Base-by-base conservation (phyloP, 352 stramenopile genomes). In the Phytophthora uliginosa region DNA sequence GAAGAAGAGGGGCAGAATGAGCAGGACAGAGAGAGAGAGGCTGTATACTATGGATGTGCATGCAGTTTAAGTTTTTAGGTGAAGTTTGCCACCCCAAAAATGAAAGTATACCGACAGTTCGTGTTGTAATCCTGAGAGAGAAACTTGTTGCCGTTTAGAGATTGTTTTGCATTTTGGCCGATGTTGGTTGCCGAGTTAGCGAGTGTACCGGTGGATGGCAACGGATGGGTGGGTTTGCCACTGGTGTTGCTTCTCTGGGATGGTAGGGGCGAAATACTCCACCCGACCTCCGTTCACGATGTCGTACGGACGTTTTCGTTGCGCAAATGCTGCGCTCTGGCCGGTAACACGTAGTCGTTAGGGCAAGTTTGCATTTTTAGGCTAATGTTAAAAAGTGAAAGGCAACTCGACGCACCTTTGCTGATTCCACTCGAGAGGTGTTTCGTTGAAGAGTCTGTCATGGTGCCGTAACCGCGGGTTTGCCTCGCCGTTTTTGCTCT, bases 371-470 rank as follows among this genome's bases (percentile, higher is more conserved):
- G 54, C 53, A 66, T 31, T 45, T n/a, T 45, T 45, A 45, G 13
- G 38, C 38, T 45, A 45, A 13, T 45, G 38, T 45, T 45, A 45
- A 45, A 45, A 45, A 45, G 38, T 17, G 60, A 38, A 34, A 48
- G 15, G 5, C 8, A 56, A 28, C 18, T 45, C 12, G 13, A 45
- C 62, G 8, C 59, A 92, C 86, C 86, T 73, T 64, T 93, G 77
- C 24, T 77, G 67, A 40, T 86, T 81, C 78, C 86, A 80, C 3
- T 86, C 70, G 26, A 90, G 57, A 1, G 86, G 78, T 38, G 79
- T 91, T 58, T 88, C 78, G 63, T 92, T 94, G 64, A 95, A 95
- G 48, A 95, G 73, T 4, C 83, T 85, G 36, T 88, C 77, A 64
- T 92, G 82, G 7, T 84, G 78, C 26, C 82, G 72, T 28, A 88